phyloP scores from a whole-genome alignment of 345 rosid genomes.

The Melaleuca quinquenervia region DNA sequence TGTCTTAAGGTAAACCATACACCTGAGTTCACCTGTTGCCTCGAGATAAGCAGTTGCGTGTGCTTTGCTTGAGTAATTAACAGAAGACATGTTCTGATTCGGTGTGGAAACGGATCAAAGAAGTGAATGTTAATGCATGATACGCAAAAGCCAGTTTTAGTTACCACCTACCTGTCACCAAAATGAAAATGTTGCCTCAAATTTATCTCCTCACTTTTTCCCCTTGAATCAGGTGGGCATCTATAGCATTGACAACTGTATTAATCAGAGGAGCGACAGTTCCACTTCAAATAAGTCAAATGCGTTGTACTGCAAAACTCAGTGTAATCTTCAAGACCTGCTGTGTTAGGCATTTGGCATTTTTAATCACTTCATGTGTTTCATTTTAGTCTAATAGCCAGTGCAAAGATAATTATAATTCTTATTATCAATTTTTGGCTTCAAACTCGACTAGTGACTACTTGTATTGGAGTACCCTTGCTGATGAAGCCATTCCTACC shows the following conservation, averaged over 20 bases:
- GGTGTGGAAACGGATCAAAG: neutral
- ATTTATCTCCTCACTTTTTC: neutral
- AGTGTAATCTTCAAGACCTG: slow-evolving; percentile 10
- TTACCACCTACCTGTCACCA: neutral
- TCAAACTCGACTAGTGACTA: neutral
- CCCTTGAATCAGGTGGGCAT: slow-evolving; percentile 32
- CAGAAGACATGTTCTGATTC: neutral
- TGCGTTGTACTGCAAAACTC: slow-evolving; percentile 30
- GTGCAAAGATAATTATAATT: neutral
- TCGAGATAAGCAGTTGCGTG: neutral
- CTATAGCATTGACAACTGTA: slow-evolving; percentile 34
- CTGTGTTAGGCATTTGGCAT: neutral
- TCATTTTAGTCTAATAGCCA: neutral
- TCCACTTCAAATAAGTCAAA: slow-evolving; percentile 34
- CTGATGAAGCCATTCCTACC: neutral
- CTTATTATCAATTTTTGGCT: neutral
- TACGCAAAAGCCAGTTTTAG: neutral
- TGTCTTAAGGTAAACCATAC: neutral
- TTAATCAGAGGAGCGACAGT: slow-evolving; percentile 30
- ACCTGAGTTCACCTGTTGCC: neutral
- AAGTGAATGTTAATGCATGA: neutral
- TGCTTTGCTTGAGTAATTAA: neutral
- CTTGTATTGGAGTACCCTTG: neutral
- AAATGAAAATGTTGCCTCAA: neutral
- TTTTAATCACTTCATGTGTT: neutral